Conservation (phyloP, 352 stramenopile genomes). For the Globisporangium radiosum region DNA sequence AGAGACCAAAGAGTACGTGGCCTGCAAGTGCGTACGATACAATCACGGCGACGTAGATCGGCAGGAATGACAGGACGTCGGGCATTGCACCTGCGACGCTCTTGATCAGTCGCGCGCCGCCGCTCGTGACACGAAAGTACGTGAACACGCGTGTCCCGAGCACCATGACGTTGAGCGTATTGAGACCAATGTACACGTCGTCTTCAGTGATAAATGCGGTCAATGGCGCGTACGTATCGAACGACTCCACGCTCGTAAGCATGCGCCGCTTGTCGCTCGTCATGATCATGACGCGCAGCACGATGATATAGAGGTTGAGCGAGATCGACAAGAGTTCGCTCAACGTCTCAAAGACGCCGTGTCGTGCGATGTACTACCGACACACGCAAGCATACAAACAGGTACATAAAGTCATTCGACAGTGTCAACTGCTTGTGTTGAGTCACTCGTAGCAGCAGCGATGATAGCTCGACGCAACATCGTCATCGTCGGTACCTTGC, state of each 20-base stretch:
- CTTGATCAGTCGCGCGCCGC: conserved; percentile 43
- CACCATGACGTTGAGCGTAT: conserved; percentile 58
- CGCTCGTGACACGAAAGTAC: conserved; percentile 67
- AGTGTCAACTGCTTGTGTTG: too few species aligned
- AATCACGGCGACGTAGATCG: conserved; percentile 58
- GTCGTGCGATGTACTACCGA: conserved; percentile 43
- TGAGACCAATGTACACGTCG: conserved; percentile 44
- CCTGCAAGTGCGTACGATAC: conserved; percentile 62
- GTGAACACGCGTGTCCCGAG: conserved; percentile 51
- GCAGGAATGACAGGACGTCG: conserved; percentile 62
- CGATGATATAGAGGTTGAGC: conserved; percentile 38
- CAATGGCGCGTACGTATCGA: conserved; percentile 46
- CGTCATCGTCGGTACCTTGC: conserved; percentile 3
- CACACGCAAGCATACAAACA: neutral
- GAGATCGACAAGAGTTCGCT: conserved; percentile 53
- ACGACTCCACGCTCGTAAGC: conserved; percentile 28
- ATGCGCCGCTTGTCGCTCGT: conserved; percentile 20
- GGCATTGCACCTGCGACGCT: conserved; percentile 63
- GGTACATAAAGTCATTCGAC: neutral
- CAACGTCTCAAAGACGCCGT: conserved; percentile 52
- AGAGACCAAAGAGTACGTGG: conserved; percentile 62
- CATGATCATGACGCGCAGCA: conserved; percentile 39
- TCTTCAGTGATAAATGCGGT: conserved; percentile 36
- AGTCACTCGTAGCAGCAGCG: neutral
- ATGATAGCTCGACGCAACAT: too few species aligned